Evolutionary conservation across 192 early-diverging fungal genomes (phyloP), one percentile per base, ranked within the genome.

Genomic region (Spizellomyces punctatus): DNA sequence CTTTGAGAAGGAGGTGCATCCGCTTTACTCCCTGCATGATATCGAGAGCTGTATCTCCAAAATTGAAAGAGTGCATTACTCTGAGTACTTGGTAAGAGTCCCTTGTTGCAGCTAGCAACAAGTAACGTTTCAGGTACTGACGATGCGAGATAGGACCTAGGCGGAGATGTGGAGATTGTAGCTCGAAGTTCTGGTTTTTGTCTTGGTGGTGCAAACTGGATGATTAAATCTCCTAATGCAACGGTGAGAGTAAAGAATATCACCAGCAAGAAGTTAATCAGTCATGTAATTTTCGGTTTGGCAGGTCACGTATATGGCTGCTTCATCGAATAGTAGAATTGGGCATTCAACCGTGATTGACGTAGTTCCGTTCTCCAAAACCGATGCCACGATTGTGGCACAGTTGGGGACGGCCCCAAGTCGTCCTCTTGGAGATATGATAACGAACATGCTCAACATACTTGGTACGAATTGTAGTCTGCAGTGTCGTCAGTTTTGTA

Each of bases 21-120:
- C 83, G 6, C 72, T 89, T 5, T 91, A 89, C 64, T 82, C 86
- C 0, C 43, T 83, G 44, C 73, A 81, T 55, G 88, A 90, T 50
- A 78, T 90, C 46, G 71, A 79, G 60, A 72, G 76, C 6, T 91
- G 90, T 55, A 78, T 90, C 17, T 77, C 81, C 27, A 89, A 89
- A 64, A 81, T 91, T 10, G 82, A 85, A 50, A 79, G 81, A 21
- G 82, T 91, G 2, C 78, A 85, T 54, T 89, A 78, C 69, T 70
- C 78, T 6, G 87, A 91, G 71, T 74, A 78, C 46, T 50, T 83
- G 43, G 85, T 90, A 73, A 66, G 78, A 19, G 7, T 56, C 22
- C 54, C 22, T 19, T 22, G 0, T 56, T 22, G n/a, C n/a, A 56
- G n/a, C 22, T 0, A 36, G n/a, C 22, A 6, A 36, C 27, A 36